phyloP scores from a whole-genome alignment of 768 basidiomycete genomes.

The Leucogyrophana mollusca region DNA sequence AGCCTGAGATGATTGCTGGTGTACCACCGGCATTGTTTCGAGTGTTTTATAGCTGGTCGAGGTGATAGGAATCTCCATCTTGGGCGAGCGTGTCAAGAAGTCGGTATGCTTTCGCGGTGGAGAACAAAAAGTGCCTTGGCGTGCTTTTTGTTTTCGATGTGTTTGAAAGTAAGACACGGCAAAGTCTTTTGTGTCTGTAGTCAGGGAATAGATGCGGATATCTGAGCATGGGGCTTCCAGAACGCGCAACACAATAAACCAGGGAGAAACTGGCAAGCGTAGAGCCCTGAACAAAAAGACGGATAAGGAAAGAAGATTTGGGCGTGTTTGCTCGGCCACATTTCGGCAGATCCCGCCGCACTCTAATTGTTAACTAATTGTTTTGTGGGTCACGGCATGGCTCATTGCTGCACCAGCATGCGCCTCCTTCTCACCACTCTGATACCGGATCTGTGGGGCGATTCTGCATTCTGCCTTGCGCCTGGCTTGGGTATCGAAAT shows the following conservation, averaged over 20 bases:
- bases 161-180: slow-evolving; percentile 18
- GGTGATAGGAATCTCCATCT: slow-evolving; percentile 34
- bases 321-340: slow-evolving; percentile 9
- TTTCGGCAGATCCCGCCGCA: slow-evolving; percentile 24
- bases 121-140: slow-evolving; percentile 31
- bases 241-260: slow-evolving; percentile 31
- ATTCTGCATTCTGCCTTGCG: slow-evolving; percentile 5
- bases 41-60: slow-evolving; percentile 35
- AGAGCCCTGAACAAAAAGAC: slow-evolving; percentile 29
- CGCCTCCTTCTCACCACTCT: slow-evolving; percentile 10
- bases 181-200: slow-evolving; percentile 35
- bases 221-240: slow-evolving; percentile 22
- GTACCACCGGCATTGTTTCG: slow-evolving; percentile 27
- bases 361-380: slow-evolving; percentile 28
- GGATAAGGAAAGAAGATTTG: slow-evolving; percentile 29
- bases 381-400: slow-evolving; percentile 5
- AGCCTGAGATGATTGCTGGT: slow-evolving; percentile 21
- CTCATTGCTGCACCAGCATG: slow-evolving; percentile 11
- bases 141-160: slow-evolving; percentile 28
- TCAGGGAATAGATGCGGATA: slow-evolving; percentile 27
- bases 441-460: slow-evolving; percentile 23
- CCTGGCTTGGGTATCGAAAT: slow-evolving; percentile 15
- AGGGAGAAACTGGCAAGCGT: slow-evolving; percentile 28
- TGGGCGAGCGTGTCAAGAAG: slow-evolving; percentile 30
- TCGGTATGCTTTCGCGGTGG: slow-evolving; percentile 15